Conservation (phyloP, 73 alveolate species). For the Tetrahymena malaccensis region DNA sequence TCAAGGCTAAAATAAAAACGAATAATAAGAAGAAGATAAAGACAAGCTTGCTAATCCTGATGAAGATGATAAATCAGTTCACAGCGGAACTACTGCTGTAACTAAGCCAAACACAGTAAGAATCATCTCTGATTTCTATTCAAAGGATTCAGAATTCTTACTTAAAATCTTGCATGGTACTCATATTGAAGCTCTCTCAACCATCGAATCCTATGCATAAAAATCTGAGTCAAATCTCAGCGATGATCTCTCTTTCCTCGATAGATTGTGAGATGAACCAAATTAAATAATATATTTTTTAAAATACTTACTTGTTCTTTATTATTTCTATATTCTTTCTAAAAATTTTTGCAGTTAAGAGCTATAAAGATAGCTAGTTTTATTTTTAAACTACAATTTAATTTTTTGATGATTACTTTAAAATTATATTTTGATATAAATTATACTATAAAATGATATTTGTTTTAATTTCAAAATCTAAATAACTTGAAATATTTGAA, state of each 20-base stretch:
- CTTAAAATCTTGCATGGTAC: conserved; percentile 18
- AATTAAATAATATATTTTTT: background rate
- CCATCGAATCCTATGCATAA: conserved; percentile 19
- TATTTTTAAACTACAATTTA: too few species aligned
- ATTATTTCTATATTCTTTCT: too few species aligned
- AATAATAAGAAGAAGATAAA: conserved; percentile 16
- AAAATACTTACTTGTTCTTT: background rate
- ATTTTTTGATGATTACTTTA: too few species aligned
- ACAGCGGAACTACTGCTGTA: conserved; percentile 8
- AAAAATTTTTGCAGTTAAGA: background rate
- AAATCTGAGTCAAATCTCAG: conserved; percentile 32
- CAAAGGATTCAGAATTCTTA: conserved; percentile 17
- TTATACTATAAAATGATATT: too few species aligned
- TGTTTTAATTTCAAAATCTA: too few species aligned
- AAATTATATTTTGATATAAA: too few species aligned
- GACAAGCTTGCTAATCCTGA: background rate
- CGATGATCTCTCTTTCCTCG: conserved; percentile 31
- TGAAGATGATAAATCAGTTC: background rate
- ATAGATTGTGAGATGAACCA: background rate
- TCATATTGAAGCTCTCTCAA: background rate
- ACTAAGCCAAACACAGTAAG: background rate
- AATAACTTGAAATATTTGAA: too few species aligned
- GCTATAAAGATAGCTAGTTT: too few species aligned
- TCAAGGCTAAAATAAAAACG: background rate
- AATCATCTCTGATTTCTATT: conserved; percentile 18